Evolutionary conservation across 2,329 filamentous ascomycete species (phyloP), one percentile per base, ranked within the genome.

Genomic region (Aspergillus fumigatiaffinis): DNA sequence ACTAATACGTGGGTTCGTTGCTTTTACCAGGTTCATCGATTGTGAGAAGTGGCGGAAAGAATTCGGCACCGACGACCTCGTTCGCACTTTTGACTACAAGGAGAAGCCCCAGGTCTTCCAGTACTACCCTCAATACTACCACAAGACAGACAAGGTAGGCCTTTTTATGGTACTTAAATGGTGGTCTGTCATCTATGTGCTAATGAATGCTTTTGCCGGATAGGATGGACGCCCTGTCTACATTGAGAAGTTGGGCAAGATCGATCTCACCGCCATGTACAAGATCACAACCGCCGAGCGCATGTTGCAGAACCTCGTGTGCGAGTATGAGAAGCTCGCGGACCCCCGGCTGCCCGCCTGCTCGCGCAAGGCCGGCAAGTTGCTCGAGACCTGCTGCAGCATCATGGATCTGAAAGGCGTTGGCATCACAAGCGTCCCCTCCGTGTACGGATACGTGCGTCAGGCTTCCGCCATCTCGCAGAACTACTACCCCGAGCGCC

Each of bases 381-480:
- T 99, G 57, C 88, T 97, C 70, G 94, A 99, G 82, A 99, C 94
- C 25, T 97, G 91, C 82, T 97, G 94, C 87, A 93, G 90, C 63
- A 92, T 99, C 79, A 94, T 97, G 88, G 94, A 99, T 77, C 84
- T 97, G 75, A 96, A 96, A 82, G 92, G 92, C 61, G 92, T 99
- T 25, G 91, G 91, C 58, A 79, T 97, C 67, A 83, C 82, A 73
- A 94, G 89, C 77, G 87, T 91, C 47, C 84, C 86, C 61, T 88
- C 89, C 60, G 93, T 97, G 57, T 96, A 95, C 81, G 84, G 86
- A 54, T 97, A 97, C 80, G 85, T 99, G 66, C 86, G 86, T 69
- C 85, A 89, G 73, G 92, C 91, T 49, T 94, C 91, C 35, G 87
- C 81, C 74, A 90, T 99, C 78, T 96, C 91, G 63, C 94, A 97